Base-by-base conservation (phyloP, 768 basidiomycete species). In the Daedaleopsis nitida region DNA sequence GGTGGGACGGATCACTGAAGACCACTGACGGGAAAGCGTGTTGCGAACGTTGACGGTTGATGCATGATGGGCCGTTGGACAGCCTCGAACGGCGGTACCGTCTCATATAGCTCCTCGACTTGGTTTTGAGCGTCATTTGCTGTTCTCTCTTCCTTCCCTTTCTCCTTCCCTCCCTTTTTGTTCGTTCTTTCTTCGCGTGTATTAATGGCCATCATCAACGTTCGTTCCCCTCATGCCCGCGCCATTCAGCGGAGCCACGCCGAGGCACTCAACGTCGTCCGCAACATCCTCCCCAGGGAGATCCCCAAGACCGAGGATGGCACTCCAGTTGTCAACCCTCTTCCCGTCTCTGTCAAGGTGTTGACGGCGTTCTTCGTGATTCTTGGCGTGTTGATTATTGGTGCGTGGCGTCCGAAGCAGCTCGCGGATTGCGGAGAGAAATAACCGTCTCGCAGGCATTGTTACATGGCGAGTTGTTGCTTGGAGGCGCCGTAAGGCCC, bases 381-480 rank as follows among this genome's bases (percentile, higher is more conserved):
- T 49, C 57, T 65, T 43, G 64, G 64, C 13, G 57, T 62, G n/a
- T 49, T 65, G 53, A 59, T 65, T 39, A 37, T 62, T 34, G 60
- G 64, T 65, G 64, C 62, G 64, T 52, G 16, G 23, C n/a, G 3
- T 34, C 6, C 16, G 12, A 24, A 9, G 6, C 13, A n/a, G 12
- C 11, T 10, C n/a, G 32, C 14, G 23, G 19, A 44, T 21, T 17
- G 32, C 12, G 14, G 12, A 13, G n/a, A 19, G 39, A 35, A 37
- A 43, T 44, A 53, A 52, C 52, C 45, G 44, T 51, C 12, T 27
- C 14, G 23, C 32, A 68, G 64, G 57, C 51, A 55, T 65, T 47
- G 59, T 49, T 45, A 55, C 62, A 52, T 68, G 67, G 67, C 57
- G 64, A 51, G 44, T 68, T n/a, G 60, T 65, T 32, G 61, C 59